Percentiles rank a stretch among this genome's conserved stretches.
phyloP scores from a whole-genome alignment of 139 green algal genomes.

The Trebouxia sp. region DNA sequence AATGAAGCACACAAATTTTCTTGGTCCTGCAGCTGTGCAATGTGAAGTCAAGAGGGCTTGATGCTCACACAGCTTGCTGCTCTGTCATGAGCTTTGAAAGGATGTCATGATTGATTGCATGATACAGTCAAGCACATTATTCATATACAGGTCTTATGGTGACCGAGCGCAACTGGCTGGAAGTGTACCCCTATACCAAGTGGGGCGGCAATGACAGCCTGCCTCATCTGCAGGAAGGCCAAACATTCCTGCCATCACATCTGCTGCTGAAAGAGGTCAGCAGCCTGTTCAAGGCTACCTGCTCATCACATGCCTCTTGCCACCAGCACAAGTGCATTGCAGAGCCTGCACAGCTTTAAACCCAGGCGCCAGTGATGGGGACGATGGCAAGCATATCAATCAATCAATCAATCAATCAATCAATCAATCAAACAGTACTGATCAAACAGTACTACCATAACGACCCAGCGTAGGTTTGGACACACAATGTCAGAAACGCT shows the following conservation, averaged over 20 bases:
- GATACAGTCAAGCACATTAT: no score
- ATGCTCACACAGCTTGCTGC: conserved; percentile 1
- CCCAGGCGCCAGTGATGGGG: no score
- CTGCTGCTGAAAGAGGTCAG: conserved; percentile 67
- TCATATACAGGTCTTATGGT: conserved; percentile 85
- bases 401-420: no score
- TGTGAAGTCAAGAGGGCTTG: neutral
- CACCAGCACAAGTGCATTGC: no score
- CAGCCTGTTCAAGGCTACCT: no score
- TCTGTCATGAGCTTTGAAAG: neutral
- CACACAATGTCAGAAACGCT: no score
- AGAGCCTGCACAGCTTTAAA: no score
- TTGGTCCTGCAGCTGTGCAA: neutral
- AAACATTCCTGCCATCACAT: conserved; percentile 79
- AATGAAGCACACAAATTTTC: neutral
- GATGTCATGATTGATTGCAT: neutral
- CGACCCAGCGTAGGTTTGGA: no score
- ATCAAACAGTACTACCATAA: no score
- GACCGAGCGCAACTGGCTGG: conserved; percentile 91
- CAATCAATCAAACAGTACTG: no score
- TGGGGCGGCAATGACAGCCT: conserved; percentile 87
- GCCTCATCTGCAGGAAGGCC: conserved; percentile 66
- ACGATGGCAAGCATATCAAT: no score
- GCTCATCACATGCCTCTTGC: neutral
- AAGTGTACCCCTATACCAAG: conserved; percentile 88